phyloP scores from a whole-genome alignment of 768 basidiomycete genomes.

The Kwoniella shandongensis region DNA sequence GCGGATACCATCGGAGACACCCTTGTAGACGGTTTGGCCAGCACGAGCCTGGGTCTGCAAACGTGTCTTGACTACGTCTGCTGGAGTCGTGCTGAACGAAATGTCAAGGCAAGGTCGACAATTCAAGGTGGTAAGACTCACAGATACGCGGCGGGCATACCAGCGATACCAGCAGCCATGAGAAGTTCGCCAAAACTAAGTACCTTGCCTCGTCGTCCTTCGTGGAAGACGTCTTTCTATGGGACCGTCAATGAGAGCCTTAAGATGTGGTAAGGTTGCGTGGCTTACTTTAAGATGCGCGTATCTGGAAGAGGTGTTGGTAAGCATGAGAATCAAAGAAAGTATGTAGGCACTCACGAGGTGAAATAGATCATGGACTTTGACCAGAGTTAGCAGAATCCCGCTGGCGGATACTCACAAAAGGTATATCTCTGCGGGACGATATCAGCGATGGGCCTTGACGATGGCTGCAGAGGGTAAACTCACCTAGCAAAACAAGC shows the following conservation, averaged over 20 bases:
- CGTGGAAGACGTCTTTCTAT: slow-evolving; percentile 90
- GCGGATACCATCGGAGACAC: slow-evolving; percentile 79
- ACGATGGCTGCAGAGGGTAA: not conserved
- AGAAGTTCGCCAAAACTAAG: slow-evolving; percentile 88
- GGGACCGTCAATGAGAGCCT: slow-evolving; percentile 48
- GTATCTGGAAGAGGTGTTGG: slow-evolving; percentile 51
- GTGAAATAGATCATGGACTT: slow-evolving; percentile 66
- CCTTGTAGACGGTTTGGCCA: slow-evolving; percentile 89
- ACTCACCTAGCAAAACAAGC: slow-evolving; percentile 70
- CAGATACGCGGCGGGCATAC: slow-evolving; percentile 83
- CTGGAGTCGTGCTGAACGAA: slow-evolving; percentile 45
- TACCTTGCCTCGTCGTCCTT: slow-evolving; percentile 92
- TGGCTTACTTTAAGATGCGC: slow-evolving; percentile 60
- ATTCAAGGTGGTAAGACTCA: slow-evolving; percentile 22
- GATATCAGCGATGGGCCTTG: not conserved
- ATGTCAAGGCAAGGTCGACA: not conserved
- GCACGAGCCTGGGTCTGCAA: slow-evolving; percentile 88
- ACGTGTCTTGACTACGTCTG: slow-evolving; percentile 96
- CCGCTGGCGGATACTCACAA: slow-evolving; percentile 53
- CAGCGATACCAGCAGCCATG: slow-evolving; percentile 66
- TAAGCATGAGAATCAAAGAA: not conserved
- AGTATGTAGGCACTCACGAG: slow-evolving; percentile 55
- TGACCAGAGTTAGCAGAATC: not conserved
- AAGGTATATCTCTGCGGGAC: slow-evolving; percentile 78
- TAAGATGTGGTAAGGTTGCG: not conserved